phyloP scores from a whole-genome alignment of 2,329 filamentous ascomycete species.

The Monilinia polystroma region DNA sequence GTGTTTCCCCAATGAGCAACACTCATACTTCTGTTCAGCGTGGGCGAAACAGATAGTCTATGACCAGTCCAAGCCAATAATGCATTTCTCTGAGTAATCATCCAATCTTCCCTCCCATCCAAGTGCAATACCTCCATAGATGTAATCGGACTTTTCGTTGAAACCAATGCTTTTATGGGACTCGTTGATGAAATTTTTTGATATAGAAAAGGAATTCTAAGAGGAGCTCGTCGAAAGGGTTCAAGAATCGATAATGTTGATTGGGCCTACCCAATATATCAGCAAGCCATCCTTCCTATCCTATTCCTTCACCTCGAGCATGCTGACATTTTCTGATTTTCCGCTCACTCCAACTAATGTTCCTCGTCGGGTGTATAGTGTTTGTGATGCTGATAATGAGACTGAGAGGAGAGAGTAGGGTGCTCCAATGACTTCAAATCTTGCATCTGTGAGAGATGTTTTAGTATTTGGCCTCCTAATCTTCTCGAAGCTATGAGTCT shows the following conservation, averaged over 20 bases:
- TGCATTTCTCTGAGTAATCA: slow-evolving; percentile 81
- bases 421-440: slow-evolving; percentile 88
- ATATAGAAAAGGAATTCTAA: slow-evolving; percentile 93
- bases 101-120: slow-evolving; percentile 94
- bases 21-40: slow-evolving; percentile 70
- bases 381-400: slow-evolving; percentile 87
- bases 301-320: slow-evolving; percentile 20
- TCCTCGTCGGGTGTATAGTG: slow-evolving; percentile 87
- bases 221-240: slow-evolving; percentile 73
- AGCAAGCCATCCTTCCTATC: slow-evolving; percentile 21
- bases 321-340: slow-evolving; percentile 79
- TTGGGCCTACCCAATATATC: slow-evolving; percentile 59
- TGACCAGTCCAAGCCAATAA: slow-evolving; percentile 97
- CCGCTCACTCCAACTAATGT: slow-evolving; percentile 88
- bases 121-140: slow-evolving; percentile 86
- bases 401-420: slow-evolving; percentile 94
- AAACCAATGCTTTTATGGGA: slow-evolving; percentile 84
- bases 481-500: not conserved
- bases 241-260: slow-evolving; percentile 87
- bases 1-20: slow-evolving; percentile 91
- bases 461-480: slow-evolving; percentile 19
- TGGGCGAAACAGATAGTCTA: slow-evolving; percentile 72
- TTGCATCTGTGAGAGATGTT: slow-evolving; percentile 64
- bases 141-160: slow-evolving; percentile 80
- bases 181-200: slow-evolving; percentile 85